Evolutionary conservation across 23 red algal species (phyloP), one percentile per base, ranked within the genome.

Genomic region (Gracilaria caudata): DNA sequence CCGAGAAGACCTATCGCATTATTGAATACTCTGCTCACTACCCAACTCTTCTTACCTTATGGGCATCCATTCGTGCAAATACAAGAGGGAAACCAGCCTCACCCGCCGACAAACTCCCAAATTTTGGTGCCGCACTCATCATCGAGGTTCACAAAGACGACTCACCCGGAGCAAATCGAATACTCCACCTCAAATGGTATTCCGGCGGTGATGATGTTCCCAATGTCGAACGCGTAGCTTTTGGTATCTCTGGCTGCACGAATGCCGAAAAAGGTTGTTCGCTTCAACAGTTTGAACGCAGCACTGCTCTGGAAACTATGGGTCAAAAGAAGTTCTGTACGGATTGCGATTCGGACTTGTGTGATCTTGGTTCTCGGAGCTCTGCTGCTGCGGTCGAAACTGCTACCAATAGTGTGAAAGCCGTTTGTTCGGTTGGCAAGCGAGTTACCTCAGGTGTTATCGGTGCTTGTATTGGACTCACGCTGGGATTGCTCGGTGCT

Each of bases 11-110:
- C 2, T 60, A 54, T 36, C 78, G 72, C 13, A 73, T 92, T 26
- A 30, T 92, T n/a, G 89, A 92, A 2, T 86, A 78, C 74, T 94
- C 90, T 24, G 90, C 71, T 40, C 90, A 94, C 41, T 94, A 94
- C 56, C 90, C 90, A 0, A 86, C 81, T 30, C 60, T 94, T 36
- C 41, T 94, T 0, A 86, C 82, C 13, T 86, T 86, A 64, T 73
- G 57, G 68, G 82, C 61, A 25, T 47, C 64, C n/a, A 53, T 86
- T 29, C 63, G 82, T 38, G 66, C 66, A 6, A 66, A n/a, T 38
- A 37, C 38, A 5, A 32, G 35, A 21, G 30, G 38, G 34, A 20
- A 35, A 57, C 39, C 73, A 55, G 61, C 32, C 19, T 9, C 35
- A 26, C 82, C 82, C 16, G 82, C 82, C 9, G 66, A 86, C 35